Conservation (phyloP, 495 filamentous ascomycete genomes). For the Venustampulla echinocandica region DNA sequence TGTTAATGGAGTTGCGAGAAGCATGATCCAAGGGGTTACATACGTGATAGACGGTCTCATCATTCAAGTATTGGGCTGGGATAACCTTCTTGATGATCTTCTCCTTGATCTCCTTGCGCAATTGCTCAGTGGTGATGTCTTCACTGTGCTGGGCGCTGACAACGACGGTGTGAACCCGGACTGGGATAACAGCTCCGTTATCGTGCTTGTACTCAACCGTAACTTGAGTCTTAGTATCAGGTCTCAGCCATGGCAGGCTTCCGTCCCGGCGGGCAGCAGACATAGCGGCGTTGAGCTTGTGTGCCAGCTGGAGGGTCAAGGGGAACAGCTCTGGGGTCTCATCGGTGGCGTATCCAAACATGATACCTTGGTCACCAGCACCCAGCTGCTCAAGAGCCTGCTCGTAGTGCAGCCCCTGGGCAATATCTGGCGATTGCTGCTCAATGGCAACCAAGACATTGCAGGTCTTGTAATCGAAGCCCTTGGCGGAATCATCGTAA, state of each 20-base stretch:
- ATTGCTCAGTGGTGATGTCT: constrained; percentile 82
- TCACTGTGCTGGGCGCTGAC: constrained; percentile 90
- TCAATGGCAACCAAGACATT: constrained; percentile 98
- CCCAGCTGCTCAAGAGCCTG: constrained; percentile 94
- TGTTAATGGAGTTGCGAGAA: no score
- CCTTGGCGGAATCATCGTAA: constrained; percentile 93
- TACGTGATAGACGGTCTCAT: constrained; percentile 88
- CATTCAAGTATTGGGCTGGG: constrained; percentile 83
- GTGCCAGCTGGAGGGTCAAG: constrained; percentile 82
- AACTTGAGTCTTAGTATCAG: constrained; percentile 99
- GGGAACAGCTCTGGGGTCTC: constrained; percentile 97
- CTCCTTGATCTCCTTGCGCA: constrained; percentile 91
- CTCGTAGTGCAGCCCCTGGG: constrained; percentile 95
- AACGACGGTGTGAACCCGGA: constrained; percentile 91
- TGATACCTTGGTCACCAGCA: constrained; percentile 99
- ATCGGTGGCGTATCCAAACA: constrained; percentile 99
- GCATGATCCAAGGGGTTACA: no score
- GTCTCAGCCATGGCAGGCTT: constrained; percentile 84
- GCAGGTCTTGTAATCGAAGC: constrained; percentile 99
- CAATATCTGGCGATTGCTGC: constrained; percentile 98
- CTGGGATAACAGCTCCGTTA: constrained; percentile 83
- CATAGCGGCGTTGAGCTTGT: constrained; percentile 95
- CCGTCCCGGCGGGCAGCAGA: constrained; percentile 77
- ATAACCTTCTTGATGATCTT: constrained; percentile 95
- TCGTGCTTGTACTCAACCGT: constrained; percentile 98